Base-by-base conservation (phyloP, 129 eudicot genomes). In the Sambucus nigra region DNA sequence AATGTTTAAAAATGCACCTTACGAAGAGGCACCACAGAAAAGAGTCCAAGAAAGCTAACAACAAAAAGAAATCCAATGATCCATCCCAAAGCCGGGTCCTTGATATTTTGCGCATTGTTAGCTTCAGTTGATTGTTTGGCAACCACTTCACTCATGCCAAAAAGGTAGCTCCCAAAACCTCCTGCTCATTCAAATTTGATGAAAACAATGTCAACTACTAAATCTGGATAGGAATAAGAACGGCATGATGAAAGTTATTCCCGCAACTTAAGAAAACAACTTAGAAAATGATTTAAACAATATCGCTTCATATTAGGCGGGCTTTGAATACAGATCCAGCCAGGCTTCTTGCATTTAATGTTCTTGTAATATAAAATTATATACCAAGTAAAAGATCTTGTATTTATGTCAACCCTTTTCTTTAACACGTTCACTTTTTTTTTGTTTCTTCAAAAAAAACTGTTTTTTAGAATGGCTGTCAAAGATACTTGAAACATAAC, bases 141-240 rank as follows among this genome's bases (percentile, higher is more conserved):
- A 23, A 86, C 60, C 52, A 56, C 70, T 55, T 82, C 84, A 69
- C 99, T 91, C 99, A 91, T 91, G 24, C 87, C 99, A 67, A 91
- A 82, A 1, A 91, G 72, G 81, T 91, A 91, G 56, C 94, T 91
- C 29, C 95, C 99, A 72, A 86, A 86, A 39, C 99, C 99, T 60
- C 99, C 99, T 91, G 87, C 32, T 25, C 4, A 32, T 49, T 16
- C 39, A 50, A 35, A 44, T 47, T 22, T 49, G 39, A 54, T 50
- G 29, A 64, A 21, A 21, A 9, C 11, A 35, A 0, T 19, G 14
- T 47, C 5, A 59, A 33, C 11, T 18, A 1, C 38, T 11, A 46
- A 23, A 16, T 26, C 4, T 18, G 11, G 0, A 25, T 13, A 58
- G 7, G 25, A 7, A 20, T 14, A 8, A 57, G 26, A 7, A 19